Percentiles rank a stretch among this genome's conserved stretches.
These are phyloP conservation scores for Aspergillus puulaauensis DNA, from an alignment of 2,329 filamentous ascomycete species.

Conservation along the genomic window DNA sequence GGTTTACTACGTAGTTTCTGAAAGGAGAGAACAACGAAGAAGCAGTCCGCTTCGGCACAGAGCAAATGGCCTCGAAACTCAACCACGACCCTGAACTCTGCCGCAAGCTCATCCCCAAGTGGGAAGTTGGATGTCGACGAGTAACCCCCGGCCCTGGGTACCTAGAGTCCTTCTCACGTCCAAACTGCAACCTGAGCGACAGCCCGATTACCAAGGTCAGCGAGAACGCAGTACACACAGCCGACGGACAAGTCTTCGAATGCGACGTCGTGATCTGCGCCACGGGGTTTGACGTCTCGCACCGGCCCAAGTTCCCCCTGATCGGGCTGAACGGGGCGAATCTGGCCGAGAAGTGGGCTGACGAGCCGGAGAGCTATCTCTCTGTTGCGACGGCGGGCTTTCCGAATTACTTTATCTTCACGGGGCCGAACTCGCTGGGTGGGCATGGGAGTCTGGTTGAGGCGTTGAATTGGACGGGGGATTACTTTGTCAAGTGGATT, in stretches of 20 bases:
- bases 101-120: slow-evolving; percentile 25
- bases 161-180: slow-evolving; percentile 22
- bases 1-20: slow-evolving; percentile 9
- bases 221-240: slow-evolving; percentile 17
- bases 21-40: slow-evolving; percentile 18
- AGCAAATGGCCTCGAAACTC: slow-evolving; percentile 19
- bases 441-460: slow-evolving; percentile 29
- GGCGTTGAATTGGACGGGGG: slow-evolving; percentile 23
- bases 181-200: slow-evolving; percentile 19
- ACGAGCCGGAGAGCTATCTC: slow-evolving; percentile 28
- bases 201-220: slow-evolving; percentile 17
- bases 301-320: slow-evolving; percentile 34
- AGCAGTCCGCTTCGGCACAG: slow-evolving; percentile 12
- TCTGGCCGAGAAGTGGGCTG: slow-evolving; percentile 26
- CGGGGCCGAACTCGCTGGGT: slow-evolving; percentile 29
- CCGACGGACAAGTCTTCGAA: slow-evolving; percentile 20
- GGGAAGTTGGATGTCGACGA: slow-evolving; percentile 24
- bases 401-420: slow-evolving; percentile 35
- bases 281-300: slow-evolving; percentile 43
- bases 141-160: slow-evolving; percentile 26
- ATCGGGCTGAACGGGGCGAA: slow-evolving; percentile 26
- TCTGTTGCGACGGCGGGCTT: slow-evolving; percentile 22
- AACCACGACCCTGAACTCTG: slow-evolving; percentile 24
- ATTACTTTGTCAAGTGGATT: slow-evolving; percentile 33
- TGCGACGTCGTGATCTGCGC: slow-evolving; percentile 33